Percentiles rank a stretch among this genome's conserved stretches.
phyloP scores from a whole-genome alignment of 352 stramenopile genomes.

The Phytophthora quininea region DNA sequence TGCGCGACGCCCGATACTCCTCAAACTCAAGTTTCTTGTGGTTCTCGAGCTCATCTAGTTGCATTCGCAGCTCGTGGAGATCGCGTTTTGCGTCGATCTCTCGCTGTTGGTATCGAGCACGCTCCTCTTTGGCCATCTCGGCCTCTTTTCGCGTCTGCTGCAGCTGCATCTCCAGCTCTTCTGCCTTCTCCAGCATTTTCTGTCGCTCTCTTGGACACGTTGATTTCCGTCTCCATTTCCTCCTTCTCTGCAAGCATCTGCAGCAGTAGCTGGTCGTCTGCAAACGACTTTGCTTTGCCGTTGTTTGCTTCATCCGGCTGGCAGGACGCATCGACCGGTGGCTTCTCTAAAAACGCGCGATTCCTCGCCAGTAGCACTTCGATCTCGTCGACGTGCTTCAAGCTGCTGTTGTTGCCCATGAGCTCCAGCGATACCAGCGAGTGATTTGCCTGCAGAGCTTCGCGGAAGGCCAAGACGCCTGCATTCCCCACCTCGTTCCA shows the following conservation, averaged over 20 bases:
- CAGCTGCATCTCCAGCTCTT: conserved; percentile 57
- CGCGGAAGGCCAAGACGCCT: conserved; percentile 71
- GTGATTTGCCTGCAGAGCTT: conserved; percentile 75
- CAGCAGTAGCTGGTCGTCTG: conserved; percentile 61
- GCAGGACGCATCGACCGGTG: conserved; percentile 27
- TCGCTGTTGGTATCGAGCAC: conserved; percentile 62
- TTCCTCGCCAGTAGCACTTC: conserved; percentile 65
- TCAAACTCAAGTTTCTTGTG: conserved; percentile 69
- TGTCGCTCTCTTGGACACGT: conserved; percentile 45
- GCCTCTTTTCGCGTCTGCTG: conserved; percentile 52
- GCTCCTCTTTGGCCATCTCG: conserved; percentile 57
- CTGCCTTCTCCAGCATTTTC: conserved; percentile 62
- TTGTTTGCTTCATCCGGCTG: conserved; percentile 31
- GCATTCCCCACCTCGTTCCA: conserved; percentile 86
- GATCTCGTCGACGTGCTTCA: conserved; percentile 73
- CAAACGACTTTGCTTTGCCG: conserved; percentile 7
- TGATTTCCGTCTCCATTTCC: conserved; percentile 46
- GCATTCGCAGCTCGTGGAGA: conserved; percentile 65
- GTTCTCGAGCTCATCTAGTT: conserved; percentile 75
- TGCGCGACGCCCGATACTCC: conserved; percentile 57
- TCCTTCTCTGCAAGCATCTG: conserved; percentile 78
- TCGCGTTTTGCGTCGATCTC: conserved; percentile 65
- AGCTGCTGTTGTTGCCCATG: conserved; percentile 79
- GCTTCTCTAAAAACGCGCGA: conserved; percentile 43
- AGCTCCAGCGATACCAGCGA: conserved; percentile 67